Conservation (phyloP, 768 basidiomycete genomes). For the Suillus hirtellus region DNA sequence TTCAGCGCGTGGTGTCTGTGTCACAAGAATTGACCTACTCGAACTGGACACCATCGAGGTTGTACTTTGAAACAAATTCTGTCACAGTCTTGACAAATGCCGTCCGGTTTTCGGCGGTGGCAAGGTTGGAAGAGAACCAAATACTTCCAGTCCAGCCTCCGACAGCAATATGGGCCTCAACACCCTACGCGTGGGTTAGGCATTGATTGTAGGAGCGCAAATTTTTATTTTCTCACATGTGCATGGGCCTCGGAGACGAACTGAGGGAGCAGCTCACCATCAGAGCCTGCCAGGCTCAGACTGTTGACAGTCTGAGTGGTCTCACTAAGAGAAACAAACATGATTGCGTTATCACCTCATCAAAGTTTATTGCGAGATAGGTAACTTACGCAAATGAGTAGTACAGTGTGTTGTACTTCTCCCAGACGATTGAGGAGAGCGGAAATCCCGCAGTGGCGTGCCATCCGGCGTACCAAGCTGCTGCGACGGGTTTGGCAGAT, state of each 20-base stretch:
- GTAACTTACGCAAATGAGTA: constrained; percentile 63
- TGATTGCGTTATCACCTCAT: neutral
- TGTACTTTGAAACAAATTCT: constrained; percentile 45
- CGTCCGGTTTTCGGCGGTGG: constrained; percentile 50
- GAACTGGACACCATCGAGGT: constrained; percentile 60
- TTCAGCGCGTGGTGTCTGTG: neutral
- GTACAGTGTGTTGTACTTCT: constrained; percentile 68
- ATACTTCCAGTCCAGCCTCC: constrained; percentile 64
- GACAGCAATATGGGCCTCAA: constrained; percentile 52
- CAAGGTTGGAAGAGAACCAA: constrained; percentile 56
- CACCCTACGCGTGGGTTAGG: constrained; percentile 36
- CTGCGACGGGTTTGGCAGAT: constrained; percentile 35
- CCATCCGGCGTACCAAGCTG: constrained; percentile 69
- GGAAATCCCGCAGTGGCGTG: constrained; percentile 54
- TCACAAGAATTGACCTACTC: constrained; percentile 38
- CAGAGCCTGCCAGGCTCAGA: constrained; percentile 41
- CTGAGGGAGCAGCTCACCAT: constrained; percentile 49
- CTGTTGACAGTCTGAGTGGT: constrained; percentile 35
- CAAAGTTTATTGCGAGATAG: neutral
- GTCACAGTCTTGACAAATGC: constrained; percentile 54
- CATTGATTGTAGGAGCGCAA: neutral
- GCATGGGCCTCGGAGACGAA: constrained; percentile 52
- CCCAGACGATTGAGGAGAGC: constrained; percentile 59
- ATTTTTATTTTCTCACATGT: constrained; percentile 29
- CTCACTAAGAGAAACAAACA: constrained; percentile 24